Conservation (phyloP, 441 rosid species). For the Hura crepitans region DNA sequence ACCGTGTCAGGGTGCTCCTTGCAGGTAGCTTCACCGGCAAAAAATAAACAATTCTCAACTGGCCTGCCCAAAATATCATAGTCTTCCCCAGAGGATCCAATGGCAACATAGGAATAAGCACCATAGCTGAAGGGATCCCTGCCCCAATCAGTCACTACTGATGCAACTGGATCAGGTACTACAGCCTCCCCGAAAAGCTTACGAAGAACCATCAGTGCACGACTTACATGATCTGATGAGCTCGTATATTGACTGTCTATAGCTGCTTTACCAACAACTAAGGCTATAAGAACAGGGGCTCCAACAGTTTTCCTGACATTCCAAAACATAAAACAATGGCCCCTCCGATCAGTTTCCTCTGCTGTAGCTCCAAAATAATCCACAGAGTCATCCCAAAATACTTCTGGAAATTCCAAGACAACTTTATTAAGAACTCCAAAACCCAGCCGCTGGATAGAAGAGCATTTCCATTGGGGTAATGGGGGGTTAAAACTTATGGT, state of each 20-base stretch:
- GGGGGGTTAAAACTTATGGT: conserved; percentile 80
- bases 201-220: conserved; percentile 88
- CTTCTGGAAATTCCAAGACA: conserved; percentile 77
- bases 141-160: conserved; percentile 99
- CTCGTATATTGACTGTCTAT: conserved; percentile 60
- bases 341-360: conserved; percentile 80
- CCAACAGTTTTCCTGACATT: conserved; percentile 92
- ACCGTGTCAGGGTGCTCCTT: conserved; percentile 99
- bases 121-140: conserved; percentile 96
- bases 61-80: conserved; percentile 95
- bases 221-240: conserved; percentile 73
- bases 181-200: conserved; percentile 85
- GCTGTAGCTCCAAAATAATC: conserved; percentile 99
- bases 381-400: conserved; percentile 96
- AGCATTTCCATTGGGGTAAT: conserved; percentile 85
- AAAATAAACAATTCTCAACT: conserved; percentile 88
- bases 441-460: conserved; percentile 92
- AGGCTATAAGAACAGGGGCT: conserved; percentile 97
- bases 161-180: conserved; percentile 95
- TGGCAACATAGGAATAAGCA: conserved; percentile 96
- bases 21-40: conserved; percentile 99
- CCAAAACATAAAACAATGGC: conserved; percentile 99
- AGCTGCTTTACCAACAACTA: conserved; percentile 98
- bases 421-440: conserved; percentile 98
- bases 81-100: conserved; percentile 99